Evolutionary conservation across 2,329 filamentous ascomycete species (phyloP).

Genomic region (Eurotiales sp.): DNA sequence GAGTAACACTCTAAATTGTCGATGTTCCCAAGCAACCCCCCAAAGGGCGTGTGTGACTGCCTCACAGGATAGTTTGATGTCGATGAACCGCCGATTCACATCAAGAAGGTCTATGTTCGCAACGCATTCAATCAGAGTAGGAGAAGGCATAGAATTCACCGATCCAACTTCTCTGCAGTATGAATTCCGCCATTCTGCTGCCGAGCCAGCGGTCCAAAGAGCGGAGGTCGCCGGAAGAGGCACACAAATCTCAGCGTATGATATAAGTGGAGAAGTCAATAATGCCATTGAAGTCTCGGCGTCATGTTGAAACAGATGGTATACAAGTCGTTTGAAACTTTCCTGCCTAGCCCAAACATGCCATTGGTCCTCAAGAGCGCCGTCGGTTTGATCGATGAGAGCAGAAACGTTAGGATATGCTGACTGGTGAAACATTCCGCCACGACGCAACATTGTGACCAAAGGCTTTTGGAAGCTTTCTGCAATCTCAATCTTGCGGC

Average conservation of each 20-base stretch:
- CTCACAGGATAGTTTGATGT: slow-evolving; percentile 20
- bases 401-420: slow-evolving; percentile 16
- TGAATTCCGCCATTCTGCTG: background rate
- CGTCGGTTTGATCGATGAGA: slow-evolving; percentile 4
- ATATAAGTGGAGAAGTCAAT: slow-evolving; percentile 1
- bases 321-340: slow-evolving; percentile 25
- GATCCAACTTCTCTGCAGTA: background rate
- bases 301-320: slow-evolving; percentile 6
- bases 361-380: slow-evolving; percentile 23
- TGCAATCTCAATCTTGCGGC: slow-evolving; percentile 39
- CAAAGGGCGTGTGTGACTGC: slow-evolving; percentile 31
- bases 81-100: background rate
- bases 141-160: background rate
- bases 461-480: slow-evolving; percentile 36
- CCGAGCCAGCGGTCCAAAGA: slow-evolving; percentile 1
- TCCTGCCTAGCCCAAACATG: slow-evolving; percentile 27
- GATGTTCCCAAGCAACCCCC: slow-evolving; percentile 28
- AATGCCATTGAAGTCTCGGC: slow-evolving; percentile 1
- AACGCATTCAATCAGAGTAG: slow-evolving; percentile 4
- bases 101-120: slow-evolving; percentile 8
- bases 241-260: slow-evolving; percentile 1
- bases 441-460: slow-evolving; percentile 36
- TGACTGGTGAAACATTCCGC: slow-evolving; percentile 28
- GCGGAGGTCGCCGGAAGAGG: slow-evolving; percentile 1
- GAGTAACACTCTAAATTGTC: slow-evolving; percentile 26